Evolutionary conservation across 345 rosid genomes (phyloP).

Genomic region (Eucalyptus shirleyi): DNA sequence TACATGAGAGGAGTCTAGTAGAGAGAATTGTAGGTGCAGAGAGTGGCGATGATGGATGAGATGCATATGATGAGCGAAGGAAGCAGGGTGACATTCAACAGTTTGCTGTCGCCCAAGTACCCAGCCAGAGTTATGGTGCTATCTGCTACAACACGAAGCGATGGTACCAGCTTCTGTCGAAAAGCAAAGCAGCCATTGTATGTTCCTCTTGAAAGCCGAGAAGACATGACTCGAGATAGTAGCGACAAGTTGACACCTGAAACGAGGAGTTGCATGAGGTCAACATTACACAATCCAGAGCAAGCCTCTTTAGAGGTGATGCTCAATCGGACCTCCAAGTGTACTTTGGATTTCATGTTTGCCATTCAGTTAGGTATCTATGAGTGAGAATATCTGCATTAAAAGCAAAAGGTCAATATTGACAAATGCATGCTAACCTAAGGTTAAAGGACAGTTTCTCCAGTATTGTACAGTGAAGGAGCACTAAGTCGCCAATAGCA

Average conservation of each 20-base stretch:
- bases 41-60: constrained; percentile 72
- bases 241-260: constrained; percentile 87
- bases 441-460: neutral
- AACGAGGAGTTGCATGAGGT: neutral
- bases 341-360: neutral
- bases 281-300: neutral
- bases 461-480: neutral
- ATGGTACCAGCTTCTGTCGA: constrained; percentile 96
- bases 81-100: constrained; percentile 75
- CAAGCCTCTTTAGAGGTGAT: neutral
- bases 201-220: constrained; percentile 91
- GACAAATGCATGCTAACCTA: neutral
- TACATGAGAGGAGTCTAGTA: constrained; percentile 21
- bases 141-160: constrained; percentile 95
- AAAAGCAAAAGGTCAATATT: neutral
- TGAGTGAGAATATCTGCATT: neutral
- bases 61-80: constrained; percentile 77
- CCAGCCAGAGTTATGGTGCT: constrained; percentile 90
- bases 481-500: neutral
- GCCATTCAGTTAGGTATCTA: neutral
- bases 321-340: neutral
- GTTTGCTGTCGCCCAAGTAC: constrained; percentile 51
- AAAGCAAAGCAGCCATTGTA: constrained; percentile 88
- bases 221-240: constrained; percentile 94
- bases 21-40: constrained; percentile 88